Evolutionary conservation across 768 basidiomycete genomes (phyloP).

Genomic region (Leccinum uliginosum): DNA sequence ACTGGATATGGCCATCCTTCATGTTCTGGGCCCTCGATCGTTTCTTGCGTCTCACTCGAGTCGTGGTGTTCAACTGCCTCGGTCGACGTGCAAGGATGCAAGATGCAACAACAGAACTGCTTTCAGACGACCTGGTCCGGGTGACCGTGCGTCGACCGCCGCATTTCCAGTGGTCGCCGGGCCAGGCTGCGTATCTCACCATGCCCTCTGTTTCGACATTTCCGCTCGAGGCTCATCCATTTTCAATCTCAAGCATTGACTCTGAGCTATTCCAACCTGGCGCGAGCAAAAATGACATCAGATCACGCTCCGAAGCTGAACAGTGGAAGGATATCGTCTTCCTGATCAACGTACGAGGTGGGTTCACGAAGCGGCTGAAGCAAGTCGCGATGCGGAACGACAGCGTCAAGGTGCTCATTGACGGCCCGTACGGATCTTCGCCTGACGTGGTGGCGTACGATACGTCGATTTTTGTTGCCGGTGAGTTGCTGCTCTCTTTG

Average conservation of each 20-base stretch:
- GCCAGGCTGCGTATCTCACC: constrained; percentile 51
- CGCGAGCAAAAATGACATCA: not conserved
- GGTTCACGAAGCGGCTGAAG: constrained; percentile 52
- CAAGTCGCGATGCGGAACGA: constrained; percentile 28
- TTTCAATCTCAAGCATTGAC: constrained; percentile 52
- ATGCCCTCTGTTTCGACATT: constrained; percentile 43
- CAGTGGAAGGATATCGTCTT: constrained; percentile 47
- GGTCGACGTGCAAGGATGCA: constrained; percentile 22
- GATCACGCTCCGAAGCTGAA: not conserved
- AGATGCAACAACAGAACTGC: constrained; percentile 38
- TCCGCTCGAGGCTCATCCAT: constrained; percentile 56
- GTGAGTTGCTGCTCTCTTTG: constrained; percentile 22
- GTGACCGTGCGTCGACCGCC: constrained; percentile 41
- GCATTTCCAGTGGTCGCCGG: constrained; percentile 49
- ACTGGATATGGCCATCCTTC: constrained; percentile 31
- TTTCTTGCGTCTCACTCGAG: constrained; percentile 41
- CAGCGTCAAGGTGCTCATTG: constrained; percentile 46
- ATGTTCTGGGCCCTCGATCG: constrained; percentile 44
- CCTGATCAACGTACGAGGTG: constrained; percentile 53
- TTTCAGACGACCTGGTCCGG: constrained; percentile 45
- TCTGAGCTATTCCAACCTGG: constrained; percentile 14
- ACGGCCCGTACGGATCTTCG: constrained; percentile 54
- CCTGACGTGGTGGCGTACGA: constrained; percentile 40
- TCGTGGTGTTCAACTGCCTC: constrained; percentile 40
- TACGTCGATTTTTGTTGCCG: constrained; percentile 47